These are phyloP conservation scores for Chrysopogon serrulatus DNA, from an alignment of 176 grass and related monocot species.

Conservation along the genomic window DNA sequence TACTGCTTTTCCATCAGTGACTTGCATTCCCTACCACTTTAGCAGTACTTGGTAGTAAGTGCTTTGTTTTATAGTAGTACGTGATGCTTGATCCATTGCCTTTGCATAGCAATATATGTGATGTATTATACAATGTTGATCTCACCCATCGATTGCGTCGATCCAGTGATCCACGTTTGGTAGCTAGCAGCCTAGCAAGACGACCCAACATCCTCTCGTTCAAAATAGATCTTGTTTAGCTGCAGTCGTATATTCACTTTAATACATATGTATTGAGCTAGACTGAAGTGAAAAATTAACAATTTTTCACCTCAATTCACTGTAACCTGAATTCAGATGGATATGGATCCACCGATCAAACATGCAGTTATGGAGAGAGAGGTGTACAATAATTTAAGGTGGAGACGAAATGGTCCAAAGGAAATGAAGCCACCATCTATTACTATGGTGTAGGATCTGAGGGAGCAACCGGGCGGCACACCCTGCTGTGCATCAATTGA, in stretches of 20 bases:
- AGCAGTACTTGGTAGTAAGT: too few species aligned
- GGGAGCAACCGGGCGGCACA: not conserved
- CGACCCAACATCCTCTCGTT: not conserved
- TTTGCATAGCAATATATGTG: too few species aligned
- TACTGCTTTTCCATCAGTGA: not conserved
- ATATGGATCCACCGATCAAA: not conserved
- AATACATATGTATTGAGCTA: not conserved
- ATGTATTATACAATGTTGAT: too few species aligned
- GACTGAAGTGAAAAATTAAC: too few species aligned
- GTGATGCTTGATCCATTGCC: too few species aligned
- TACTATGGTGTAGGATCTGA: conserved; percentile 12
- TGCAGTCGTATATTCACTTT: too few species aligned
- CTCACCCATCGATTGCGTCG: not conserved
- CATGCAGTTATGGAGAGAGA: not conserved
- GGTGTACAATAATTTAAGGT: not conserved
- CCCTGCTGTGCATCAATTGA: not conserved
- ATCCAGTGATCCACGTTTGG: not conserved
- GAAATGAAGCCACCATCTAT: not conserved
- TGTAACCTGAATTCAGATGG: too few species aligned
- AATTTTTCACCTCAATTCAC: too few species aligned
- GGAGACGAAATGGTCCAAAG: not conserved
- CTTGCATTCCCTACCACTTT: too few species aligned
- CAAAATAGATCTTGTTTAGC: not conserved
- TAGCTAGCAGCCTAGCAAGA: too few species aligned
- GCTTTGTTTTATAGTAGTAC: too few species aligned